These are phyloP conservation scores for Coemansia sp. DNA, from an alignment of 192 early-diverging fungal genomes.

Conservation along the genomic window DNA sequence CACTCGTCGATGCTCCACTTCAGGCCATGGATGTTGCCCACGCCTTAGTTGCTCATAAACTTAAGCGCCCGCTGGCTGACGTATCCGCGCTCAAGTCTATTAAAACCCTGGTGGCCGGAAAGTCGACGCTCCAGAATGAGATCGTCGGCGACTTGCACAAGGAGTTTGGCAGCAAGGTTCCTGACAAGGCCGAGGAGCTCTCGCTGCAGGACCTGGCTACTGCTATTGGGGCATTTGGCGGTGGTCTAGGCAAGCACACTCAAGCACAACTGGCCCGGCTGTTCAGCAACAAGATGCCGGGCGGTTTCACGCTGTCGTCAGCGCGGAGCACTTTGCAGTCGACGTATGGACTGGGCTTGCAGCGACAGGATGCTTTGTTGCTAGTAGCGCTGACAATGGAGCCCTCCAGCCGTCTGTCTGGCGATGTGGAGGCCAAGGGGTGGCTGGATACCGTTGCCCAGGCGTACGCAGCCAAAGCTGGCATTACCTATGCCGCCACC, in stretches of 20 bases:
- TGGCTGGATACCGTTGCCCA: constrained; percentile 74
- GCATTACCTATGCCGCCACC: constrained; percentile 65
- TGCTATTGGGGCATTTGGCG: constrained; percentile 59
- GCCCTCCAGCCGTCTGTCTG: constrained; percentile 71
- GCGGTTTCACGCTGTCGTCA: constrained; percentile 76
- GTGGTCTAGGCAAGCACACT: constrained; percentile 76
- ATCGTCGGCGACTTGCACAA: constrained; percentile 92
- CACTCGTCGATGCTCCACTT: constrained; percentile 70
- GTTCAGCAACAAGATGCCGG: constrained; percentile 87
- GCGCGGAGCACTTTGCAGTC: constrained; percentile 67
- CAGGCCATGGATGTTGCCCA: constrained; percentile 73
- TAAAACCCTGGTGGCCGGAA: constrained; percentile 86
- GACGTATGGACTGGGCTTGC: constrained; percentile 74
- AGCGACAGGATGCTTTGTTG: constrained; percentile 71
- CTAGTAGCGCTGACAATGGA: constrained; percentile 75
- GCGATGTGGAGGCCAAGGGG: constrained; percentile 74
- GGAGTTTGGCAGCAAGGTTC: constrained; percentile 80
- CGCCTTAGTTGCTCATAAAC: constrained; percentile 82
- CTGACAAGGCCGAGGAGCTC: constrained; percentile 89
- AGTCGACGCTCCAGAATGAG: constrained; percentile 95
- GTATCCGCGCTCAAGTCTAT: constrained; percentile 69
- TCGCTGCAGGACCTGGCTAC: constrained; percentile 77
- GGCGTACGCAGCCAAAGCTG: constrained; percentile 70
- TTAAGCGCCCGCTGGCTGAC: constrained; percentile 76
- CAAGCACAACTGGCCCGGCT: constrained; percentile 70